Conservation (phyloP, 1,139 yeast genomes). For the Taphrina wiesneri region DNA sequence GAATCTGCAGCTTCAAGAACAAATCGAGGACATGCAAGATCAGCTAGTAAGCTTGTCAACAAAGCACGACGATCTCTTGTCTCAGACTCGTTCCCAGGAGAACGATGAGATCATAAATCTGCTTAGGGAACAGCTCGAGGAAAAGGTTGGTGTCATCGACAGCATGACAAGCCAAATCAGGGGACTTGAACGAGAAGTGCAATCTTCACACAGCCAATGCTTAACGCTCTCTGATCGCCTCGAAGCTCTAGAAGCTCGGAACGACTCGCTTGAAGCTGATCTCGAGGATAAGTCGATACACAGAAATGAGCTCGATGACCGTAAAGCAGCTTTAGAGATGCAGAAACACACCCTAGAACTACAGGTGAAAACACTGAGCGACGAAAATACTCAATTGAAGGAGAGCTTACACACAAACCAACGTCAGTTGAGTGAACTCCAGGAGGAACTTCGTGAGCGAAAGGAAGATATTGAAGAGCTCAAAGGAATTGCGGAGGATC, state of each 20-base stretch:
- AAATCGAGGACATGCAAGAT: slow-evolving; percentile 68
- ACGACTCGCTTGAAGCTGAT: slow-evolving; percentile 26
- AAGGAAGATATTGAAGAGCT: slow-evolving; percentile 39
- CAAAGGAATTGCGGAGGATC: slow-evolving; percentile 34
- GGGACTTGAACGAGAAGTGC: slow-evolving; percentile 8
- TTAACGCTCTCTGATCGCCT: slow-evolving; percentile 15
- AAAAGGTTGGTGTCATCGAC: slow-evolving; percentile 29
- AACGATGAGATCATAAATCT: slow-evolving; percentile 5
- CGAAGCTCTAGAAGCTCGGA: slow-evolving; percentile 18
- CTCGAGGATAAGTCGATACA: slow-evolving; percentile 11
- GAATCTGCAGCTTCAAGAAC: slow-evolving; percentile 51
- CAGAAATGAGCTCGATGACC: slow-evolving; percentile 12
- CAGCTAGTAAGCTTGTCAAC: slow-evolving; percentile 44
- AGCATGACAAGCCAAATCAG: slow-evolving; percentile 24
- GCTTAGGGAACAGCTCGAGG: slow-evolving; percentile 15
- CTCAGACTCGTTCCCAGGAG: slow-evolving; percentile 15
- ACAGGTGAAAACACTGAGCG: background rate
- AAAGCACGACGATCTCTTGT: slow-evolving; percentile 22
- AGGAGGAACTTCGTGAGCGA: slow-evolving; percentile 51
- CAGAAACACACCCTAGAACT: background rate
- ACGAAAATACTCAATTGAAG: background rate
- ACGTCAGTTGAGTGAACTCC: slow-evolving; percentile 75
- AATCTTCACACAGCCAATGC: background rate
- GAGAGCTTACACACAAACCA: background rate
- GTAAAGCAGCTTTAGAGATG: background rate